Conservation (phyloP, 1,284 basidiomycete species). For the Puccinia triticina region DNA sequence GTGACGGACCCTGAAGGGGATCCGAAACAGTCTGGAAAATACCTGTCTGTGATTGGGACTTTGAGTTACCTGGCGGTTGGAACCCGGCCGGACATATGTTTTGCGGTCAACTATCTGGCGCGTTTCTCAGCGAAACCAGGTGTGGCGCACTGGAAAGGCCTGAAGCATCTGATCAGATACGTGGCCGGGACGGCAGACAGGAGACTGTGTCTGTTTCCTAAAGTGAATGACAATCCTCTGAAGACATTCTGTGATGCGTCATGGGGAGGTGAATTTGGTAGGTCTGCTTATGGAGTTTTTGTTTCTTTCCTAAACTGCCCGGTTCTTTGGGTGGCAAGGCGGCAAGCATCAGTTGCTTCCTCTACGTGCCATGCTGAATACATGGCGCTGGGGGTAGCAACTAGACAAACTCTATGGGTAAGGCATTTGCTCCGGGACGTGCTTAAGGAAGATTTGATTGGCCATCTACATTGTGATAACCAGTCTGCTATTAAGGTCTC, state of each 20-base stretch:
- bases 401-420: neutral
- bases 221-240: neutral
- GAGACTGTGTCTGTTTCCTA: neutral
- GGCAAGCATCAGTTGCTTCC: no score
- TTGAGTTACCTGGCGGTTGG: no score
- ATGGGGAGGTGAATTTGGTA: neutral
- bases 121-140: neutral
- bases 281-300: neutral
- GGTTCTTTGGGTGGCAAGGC: no score
- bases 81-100: no score
- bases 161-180: neutral
- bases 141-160: neutral
- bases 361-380: no score
- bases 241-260: neutral
- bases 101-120: neutral
- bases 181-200: neutral
- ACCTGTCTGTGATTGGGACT: no score
- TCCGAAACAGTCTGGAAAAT: no score
- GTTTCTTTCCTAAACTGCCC: neutral
- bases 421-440: neutral
- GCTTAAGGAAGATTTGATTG: neutral
- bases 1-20: neutral
- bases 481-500: conserved; percentile 7
- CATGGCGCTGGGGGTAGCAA: neutral
- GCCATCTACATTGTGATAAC: conserved; percentile 10